These are phyloP conservation scores for Calvatia gigantea DNA, from an alignment of 768 basidiomycete genomes.

Conservation along the genomic window DNA sequence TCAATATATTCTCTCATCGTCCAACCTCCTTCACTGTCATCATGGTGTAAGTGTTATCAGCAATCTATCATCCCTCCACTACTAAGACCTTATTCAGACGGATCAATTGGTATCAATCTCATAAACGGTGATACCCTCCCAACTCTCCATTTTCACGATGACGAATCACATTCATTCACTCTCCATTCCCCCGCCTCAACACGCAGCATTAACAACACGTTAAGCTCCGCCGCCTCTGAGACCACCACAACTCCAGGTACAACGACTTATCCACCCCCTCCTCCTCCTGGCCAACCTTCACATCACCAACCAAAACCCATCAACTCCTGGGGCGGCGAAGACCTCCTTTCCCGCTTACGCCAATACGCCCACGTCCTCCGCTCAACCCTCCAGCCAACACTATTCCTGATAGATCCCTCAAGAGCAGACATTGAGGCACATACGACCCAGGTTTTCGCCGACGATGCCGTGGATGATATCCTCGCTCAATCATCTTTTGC, in stretches of 20 bases:
- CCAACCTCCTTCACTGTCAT: constrained; percentile 78
- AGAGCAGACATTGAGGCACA: constrained; percentile 91
- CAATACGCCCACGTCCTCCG: constrained; percentile 80
- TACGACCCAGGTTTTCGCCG: constrained; percentile 76
- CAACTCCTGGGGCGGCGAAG: constrained; percentile 85
- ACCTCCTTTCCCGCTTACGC: constrained; percentile 72
- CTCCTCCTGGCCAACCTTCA: constrained; percentile 37
- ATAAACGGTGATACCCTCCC: constrained; percentile 84
- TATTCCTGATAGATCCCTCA: constrained; percentile 92
- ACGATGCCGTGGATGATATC: constrained; percentile 87
- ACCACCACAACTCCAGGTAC: constrained; percentile 24
- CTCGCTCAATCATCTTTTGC: constrained; percentile 74
- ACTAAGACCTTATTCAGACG: constrained; percentile 47
- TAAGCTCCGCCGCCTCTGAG: background rate
- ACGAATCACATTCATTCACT: constrained; percentile 83
- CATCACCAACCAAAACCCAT: constrained; percentile 39
- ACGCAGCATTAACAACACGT: constrained; percentile 21
- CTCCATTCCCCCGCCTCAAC: constrained; percentile 40
- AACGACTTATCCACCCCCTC: constrained; percentile 62
- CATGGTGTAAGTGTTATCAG: constrained; percentile 60
- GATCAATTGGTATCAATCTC: constrained; percentile 85
- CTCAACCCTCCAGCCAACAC: constrained; percentile 77
- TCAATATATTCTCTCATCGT: constrained; percentile 89
- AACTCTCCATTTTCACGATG: constrained; percentile 94
- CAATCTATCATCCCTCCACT: constrained; percentile 6